Evolutionary conservation across 2,329 filamentous ascomycete species (phyloP).

Genomic region (Alternaria ventricosa): DNA sequence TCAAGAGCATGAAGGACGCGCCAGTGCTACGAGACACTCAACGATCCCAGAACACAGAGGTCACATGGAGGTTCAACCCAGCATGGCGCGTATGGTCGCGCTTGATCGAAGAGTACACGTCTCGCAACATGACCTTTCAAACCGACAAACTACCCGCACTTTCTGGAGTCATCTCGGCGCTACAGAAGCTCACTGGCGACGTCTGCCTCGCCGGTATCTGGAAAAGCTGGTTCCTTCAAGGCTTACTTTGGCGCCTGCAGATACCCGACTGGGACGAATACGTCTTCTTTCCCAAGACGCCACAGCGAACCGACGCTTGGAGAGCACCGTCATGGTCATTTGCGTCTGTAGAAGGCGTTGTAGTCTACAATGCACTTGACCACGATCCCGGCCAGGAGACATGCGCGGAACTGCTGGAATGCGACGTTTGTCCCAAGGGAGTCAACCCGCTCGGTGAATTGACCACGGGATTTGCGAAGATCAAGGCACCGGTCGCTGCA

Average conservation of each 20-base stretch:
- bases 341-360: constrained; percentile 6
- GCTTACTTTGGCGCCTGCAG: constrained; percentile 12
- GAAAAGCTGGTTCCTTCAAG: constrained; percentile 10
- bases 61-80: not conserved
- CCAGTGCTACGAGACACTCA: not conserved
- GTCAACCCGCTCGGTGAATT: constrained; percentile 11
- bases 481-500: not conserved
- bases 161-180: constrained; percentile 4
- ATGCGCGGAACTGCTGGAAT: constrained; percentile 2
- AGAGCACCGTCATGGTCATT: constrained; percentile 17
- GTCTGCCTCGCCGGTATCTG: constrained; percentile 13
- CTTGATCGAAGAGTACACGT: constrained; percentile 10
- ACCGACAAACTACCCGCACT: constrained; percentile 15
- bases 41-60: no score
- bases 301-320: not conserved
- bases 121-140: constrained; percentile 10
- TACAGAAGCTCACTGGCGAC: constrained; percentile 11
- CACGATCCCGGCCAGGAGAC: not conserved
- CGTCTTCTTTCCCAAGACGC: constrained; percentile 1
- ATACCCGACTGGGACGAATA: not conserved
- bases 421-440: constrained; percentile 1
- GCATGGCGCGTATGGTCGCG: constrained; percentile 1
- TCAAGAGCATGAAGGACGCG: not conserved
- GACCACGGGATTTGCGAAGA: constrained; percentile 2
- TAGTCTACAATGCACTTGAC: not conserved